Evolutionary conservation across 2,329 filamentous ascomycete genomes (phyloP).

Genomic region (Proliferodiscus dingleyae): DNA sequence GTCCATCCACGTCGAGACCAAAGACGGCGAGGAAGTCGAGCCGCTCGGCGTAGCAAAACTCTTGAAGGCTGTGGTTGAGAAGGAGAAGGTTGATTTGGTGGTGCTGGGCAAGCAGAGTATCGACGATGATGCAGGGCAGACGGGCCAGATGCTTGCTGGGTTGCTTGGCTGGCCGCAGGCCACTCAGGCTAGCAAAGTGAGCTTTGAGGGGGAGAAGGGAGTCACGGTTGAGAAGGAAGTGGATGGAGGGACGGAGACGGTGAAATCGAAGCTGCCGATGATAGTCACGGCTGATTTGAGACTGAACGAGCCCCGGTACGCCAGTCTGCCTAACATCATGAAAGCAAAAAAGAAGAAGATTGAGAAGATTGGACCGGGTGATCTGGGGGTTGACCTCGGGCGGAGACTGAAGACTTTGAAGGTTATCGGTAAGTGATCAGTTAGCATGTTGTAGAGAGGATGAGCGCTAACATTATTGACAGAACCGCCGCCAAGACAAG

Average conservation of each 20-base stretch:
- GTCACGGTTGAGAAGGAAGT: constrained; percentile 86
- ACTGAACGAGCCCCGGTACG: constrained; percentile 92
- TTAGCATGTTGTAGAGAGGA: not conserved
- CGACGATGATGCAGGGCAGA: constrained; percentile 93
- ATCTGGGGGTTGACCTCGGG: constrained; percentile 72
- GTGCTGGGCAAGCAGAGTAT: constrained; percentile 97
- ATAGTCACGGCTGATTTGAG: constrained; percentile 92
- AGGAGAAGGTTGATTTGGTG: constrained; percentile 85
- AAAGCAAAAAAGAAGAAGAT: constrained; percentile 99
- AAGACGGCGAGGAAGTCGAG: constrained; percentile 73
- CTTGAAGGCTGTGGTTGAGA: constrained; percentile 70
- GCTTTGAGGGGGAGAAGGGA: constrained; percentile 62
- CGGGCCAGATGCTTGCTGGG: constrained; percentile 95
- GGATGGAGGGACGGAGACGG: constrained; percentile 89
- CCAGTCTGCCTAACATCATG: constrained; percentile 97
- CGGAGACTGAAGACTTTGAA: constrained; percentile 83
- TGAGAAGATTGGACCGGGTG: constrained; percentile 82
- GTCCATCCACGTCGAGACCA: constrained; percentile 77
- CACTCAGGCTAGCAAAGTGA: constrained; percentile 83
- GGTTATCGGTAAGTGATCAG: constrained; percentile 63
- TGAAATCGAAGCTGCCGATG: constrained; percentile 81
- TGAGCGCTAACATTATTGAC: constrained; percentile 19
- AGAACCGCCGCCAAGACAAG: constrained; percentile 84
- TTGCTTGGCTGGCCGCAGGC: constrained; percentile 90
- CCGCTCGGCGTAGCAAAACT: constrained; percentile 91